Percentiles rank a stretch among this genome's conserved stretches.
phyloP scores from a whole-genome alignment of 2,329 filamentous ascomycete genomes.

The Colletotrichum musae region DNA sequence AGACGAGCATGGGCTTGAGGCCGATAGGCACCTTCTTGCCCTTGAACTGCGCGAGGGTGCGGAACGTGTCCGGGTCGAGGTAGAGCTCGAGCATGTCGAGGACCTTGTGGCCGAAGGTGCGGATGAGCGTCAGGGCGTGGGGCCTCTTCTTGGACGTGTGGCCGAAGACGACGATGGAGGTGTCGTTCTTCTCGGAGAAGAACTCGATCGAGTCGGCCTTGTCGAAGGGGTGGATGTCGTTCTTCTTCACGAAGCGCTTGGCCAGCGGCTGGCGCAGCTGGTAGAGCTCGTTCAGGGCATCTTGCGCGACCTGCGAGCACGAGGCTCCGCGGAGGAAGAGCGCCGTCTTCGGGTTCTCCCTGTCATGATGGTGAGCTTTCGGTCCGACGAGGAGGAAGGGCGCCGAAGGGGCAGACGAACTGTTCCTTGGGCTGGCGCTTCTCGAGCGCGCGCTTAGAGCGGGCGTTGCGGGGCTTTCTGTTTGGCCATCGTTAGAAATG shows the following conservation, averaged over 20 bases:
- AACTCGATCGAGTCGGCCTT: slow-evolving; percentile 91
- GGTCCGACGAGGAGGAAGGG: not conserved
- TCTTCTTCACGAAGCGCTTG: slow-evolving; percentile 97
- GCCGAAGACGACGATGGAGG: slow-evolving; percentile 86
- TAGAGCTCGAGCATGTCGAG: slow-evolving; percentile 96
- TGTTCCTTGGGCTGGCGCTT: slow-evolving; percentile 90
- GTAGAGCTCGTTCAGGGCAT: slow-evolving; percentile 87
- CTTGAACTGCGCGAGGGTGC: slow-evolving; percentile 82
- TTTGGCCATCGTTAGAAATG: not conserved
- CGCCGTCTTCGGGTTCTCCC: slow-evolving; percentile 89
- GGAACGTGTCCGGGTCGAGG: slow-evolving; percentile 81
- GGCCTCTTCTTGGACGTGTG: slow-evolving; percentile 95
- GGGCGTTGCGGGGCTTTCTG: slow-evolving; percentile 78
- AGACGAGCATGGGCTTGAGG: slow-evolving; percentile 90
- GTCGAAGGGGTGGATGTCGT: slow-evolving; percentile 94
- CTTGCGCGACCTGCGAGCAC: slow-evolving; percentile 86
- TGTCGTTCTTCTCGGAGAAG: slow-evolving; percentile 96
- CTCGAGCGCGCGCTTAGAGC: slow-evolving; percentile 94
- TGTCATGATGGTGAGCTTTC: slow-evolving; percentile 5
- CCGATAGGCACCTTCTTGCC: slow-evolving; percentile 83
- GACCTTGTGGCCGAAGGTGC: slow-evolving; percentile 88
- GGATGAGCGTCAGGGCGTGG: slow-evolving; percentile 85
- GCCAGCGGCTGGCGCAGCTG: slow-evolving; percentile 87
- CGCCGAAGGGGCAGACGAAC: slow-evolving; percentile 35
- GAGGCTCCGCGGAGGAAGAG: slow-evolving; percentile 91